These are phyloP conservation scores for Hanseniaspora vineae DNA, from an alignment of 805 yeast genomes.

Conservation along the genomic window DNA sequence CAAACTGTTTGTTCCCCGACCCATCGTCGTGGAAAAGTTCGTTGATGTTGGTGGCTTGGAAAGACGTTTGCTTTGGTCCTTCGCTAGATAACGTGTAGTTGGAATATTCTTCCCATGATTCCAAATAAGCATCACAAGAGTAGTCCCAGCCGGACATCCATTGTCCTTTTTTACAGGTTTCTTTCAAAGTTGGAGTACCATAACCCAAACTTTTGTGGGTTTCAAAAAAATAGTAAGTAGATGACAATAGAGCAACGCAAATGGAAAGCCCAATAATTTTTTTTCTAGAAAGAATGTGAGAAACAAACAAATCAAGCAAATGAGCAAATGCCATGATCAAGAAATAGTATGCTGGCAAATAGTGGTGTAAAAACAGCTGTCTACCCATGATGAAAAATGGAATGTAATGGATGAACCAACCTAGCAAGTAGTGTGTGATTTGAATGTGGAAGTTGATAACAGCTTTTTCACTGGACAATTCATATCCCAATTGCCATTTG, in stretches of 20 bases:
- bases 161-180: conserved; percentile 49
- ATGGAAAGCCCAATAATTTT: conserved; percentile 30
- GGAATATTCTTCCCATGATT: conserved; percentile 17
- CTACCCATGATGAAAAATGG: conserved; percentile 85
- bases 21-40: not conserved
- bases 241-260: conserved; percentile 35
- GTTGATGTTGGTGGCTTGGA: conserved; percentile 3
- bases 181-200: conserved; percentile 69
- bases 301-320: conserved; percentile 38
- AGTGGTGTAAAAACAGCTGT: conserved; percentile 88
- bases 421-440: conserved; percentile 46
- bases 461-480: conserved; percentile 35
- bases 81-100: conserved; percentile 6
- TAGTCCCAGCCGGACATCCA: conserved; percentile 72
- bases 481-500: conserved; percentile 54
- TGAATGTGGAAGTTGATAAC: conserved; percentile 56
- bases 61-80: conserved; percentile 5
- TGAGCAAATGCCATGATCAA: conserved; percentile 71
- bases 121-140: conserved; percentile 50
- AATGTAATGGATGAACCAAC: conserved; percentile 58
- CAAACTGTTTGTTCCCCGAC: not conserved
- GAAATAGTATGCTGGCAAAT: conserved; percentile 84
- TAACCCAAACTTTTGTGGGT: conserved; percentile 62
- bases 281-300: conserved; percentile 13
- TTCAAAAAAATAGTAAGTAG: conserved; percentile 41